Base-by-base conservation (phyloP, 202 grass and related monocot species). In the Zizania palustris region DNA sequence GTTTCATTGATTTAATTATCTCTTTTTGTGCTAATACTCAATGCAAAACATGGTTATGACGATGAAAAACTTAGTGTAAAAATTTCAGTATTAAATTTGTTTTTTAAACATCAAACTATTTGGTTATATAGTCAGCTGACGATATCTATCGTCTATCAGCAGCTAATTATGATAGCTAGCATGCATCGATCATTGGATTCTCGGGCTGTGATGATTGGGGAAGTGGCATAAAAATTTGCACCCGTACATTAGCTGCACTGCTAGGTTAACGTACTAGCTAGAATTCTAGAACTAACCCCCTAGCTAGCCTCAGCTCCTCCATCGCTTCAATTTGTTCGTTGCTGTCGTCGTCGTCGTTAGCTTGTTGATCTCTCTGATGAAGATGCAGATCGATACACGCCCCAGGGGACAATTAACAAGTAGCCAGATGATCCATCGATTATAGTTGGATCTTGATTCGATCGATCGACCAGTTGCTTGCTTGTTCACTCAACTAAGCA, bases 141-240 rank as follows among this genome's bases (percentile, higher is more conserved):
- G 0, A 28, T 28, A 28, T 28, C 28, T 28, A 28, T 28, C 28
- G 28, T 28, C 28, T 28, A 28, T 28, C 2, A 28, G 28, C 28
- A 28, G 28, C 28, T 28, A 28, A 28, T 28, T 28, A 28, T 28
- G 28, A 28, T 28, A 28, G 51, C 51, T 9, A 55, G 51, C 51
- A n/a, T n/a, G 51, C 51, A 55, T 55, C n/a, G 51, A 72, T 85
- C 86, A 85, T 81, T 72, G 86, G 82, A 85, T 88, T 85, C 86
- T 76, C 39, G 12, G 77, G 76, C 60, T 80, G 66, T 85, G 77
- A 85, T 88, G 82, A 88, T 88, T 85, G 77, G 60, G 21, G 75
- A 12, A 4, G 37, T 76, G 58, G 61, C 59, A 49, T 84, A 43
- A 58, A 80, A 76, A 66, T 76, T 67, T 60, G 71, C 3, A 42